Conservation (phyloP, 352 stramenopile species). For the Salisapilia sapeloensis region DNA sequence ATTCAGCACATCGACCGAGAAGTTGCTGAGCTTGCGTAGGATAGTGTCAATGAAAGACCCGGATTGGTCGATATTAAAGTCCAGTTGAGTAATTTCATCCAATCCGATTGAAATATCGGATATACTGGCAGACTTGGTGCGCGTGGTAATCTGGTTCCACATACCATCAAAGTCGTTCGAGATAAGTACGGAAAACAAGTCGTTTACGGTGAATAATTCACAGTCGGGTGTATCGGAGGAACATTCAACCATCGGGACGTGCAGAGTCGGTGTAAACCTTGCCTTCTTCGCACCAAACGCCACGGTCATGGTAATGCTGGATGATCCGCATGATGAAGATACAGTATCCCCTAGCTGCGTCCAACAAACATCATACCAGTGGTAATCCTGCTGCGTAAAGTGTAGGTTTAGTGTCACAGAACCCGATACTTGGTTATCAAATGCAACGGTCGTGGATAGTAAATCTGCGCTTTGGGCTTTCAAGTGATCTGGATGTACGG, state of each 20-base stretch:
- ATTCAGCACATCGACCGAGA: too few relatives aligned
- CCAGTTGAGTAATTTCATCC: too few relatives aligned
- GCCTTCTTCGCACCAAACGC: slow-evolving; percentile 9
- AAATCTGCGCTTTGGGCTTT: slow-evolving; percentile 11
- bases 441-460: slow-evolving; percentile 10
- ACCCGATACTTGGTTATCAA: slow-evolving; percentile 10
- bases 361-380: slow-evolving; percentile 26
- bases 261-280: slow-evolving; percentile 5
- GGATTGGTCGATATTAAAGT: too few relatives aligned
- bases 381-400: slow-evolving; percentile 12
- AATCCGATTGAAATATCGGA: too few relatives aligned
- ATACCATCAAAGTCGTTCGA: too few relatives aligned
- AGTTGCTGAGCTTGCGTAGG: too few relatives aligned
- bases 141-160: too few relatives aligned
- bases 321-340: slow-evolving; percentile 8
- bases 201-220: too few relatives aligned
- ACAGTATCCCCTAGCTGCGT: slow-evolving; percentile 18
- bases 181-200: too few relatives aligned
- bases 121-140: too few relatives aligned
- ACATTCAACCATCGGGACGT: slow-evolving; percentile 5
- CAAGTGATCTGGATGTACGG: slow-evolving; percentile 11
- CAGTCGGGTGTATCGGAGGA: slow-evolving; percentile 4
- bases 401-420: slow-evolving; percentile 8
- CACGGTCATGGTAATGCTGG: slow-evolving; percentile 10
- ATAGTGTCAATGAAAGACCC: too few relatives aligned